Evolutionary conservation across 2,329 filamentous ascomycete species (phyloP), one percentile per base, ranked within the genome.

Genomic region (Aspergillus persii): DNA sequence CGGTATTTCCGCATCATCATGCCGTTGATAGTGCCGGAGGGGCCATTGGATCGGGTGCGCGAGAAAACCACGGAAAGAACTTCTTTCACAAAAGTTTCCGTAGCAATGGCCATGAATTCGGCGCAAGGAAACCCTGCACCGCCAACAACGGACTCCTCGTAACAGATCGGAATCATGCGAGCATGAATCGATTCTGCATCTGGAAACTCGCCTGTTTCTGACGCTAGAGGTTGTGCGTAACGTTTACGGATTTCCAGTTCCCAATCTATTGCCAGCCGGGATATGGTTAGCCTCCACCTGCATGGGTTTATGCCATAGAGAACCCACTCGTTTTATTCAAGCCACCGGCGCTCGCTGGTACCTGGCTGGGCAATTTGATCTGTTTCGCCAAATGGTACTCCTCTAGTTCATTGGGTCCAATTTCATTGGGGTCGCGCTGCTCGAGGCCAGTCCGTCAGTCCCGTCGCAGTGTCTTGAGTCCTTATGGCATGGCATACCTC

Each of bases 1-100:
- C 86, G 86, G 75, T 94, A 97, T 59, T 86, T 88, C 65, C 88
- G 84, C 2, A 92, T 96, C 72, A 92, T 89, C 59, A 97, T 85
- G 81, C 89, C 91, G 39, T 82, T 83, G 47, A 85, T 85, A 47
- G 86, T 87, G 36, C 86, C 81, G 3, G 88, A 88, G 1, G 83
- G 80, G 1, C 83, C 84, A 62, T 88, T 87, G 30, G 76, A 77
- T 53, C 81, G 76, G 3, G 83, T 82, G 33, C 84, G 81, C 4
- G 79, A 77, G 61, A 86, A 82, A 12, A 87, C 77, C 36, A 77
- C 76, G 5, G 81, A 80, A 2, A 88, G 74, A 2, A 84, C 78
- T 67, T 86, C 83, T 71, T 89, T 89, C 59, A 89, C 79, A 67
- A 82, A 88, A 1, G 83, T 86, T 66, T 89, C 86, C 0, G 84